Evolutionary conservation across 176 grass and related monocot genomes (phyloP).

Genomic region (Zoysia japonica): DNA sequence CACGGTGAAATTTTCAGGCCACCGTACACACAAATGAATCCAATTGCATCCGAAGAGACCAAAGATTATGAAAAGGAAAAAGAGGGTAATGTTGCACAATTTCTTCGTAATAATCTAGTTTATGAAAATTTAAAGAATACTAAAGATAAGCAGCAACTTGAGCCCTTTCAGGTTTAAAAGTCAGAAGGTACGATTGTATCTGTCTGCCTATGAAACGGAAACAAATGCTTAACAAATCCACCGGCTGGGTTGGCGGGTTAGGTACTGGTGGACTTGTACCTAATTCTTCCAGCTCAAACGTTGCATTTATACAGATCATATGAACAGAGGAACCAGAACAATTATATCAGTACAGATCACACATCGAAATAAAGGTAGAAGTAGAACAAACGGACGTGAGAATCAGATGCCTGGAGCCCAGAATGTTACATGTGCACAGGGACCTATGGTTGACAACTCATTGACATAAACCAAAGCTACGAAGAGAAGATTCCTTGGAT

Average conservation of each 20-base stretch:
- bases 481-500: slow-evolving; percentile 26
- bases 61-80: no score
- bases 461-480: slow-evolving; percentile 3
- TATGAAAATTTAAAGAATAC: slow-evolving; percentile 11
- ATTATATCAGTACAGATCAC: slow-evolving; percentile 49
- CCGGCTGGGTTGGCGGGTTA: slow-evolving; percentile 39
- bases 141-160: slow-evolving; percentile 35
- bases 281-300: slow-evolving; percentile 58
- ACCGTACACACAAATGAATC: no score
- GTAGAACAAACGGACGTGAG: slow-evolving; percentile 25
- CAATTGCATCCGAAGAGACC: no score
- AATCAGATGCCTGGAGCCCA: slow-evolving; percentile 44
- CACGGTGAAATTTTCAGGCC: no score
- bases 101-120: neutral
- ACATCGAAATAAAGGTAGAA: slow-evolving; percentile 20
- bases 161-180: slow-evolving; percentile 43
- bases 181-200: slow-evolving; percentile 49
- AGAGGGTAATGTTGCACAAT: no score
- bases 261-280: slow-evolving; percentile 46
- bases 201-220: slow-evolving; percentile 51
- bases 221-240: slow-evolving; percentile 28
- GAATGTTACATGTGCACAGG: slow-evolving; percentile 25
- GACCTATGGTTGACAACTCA: slow-evolving; percentile 30
- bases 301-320: slow-evolving; percentile 48
- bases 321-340: slow-evolving; percentile 46